Evolutionary conservation across 169 alveolate genomes (phyloP).

Genomic region (Sarcocystis neurona): DNA sequence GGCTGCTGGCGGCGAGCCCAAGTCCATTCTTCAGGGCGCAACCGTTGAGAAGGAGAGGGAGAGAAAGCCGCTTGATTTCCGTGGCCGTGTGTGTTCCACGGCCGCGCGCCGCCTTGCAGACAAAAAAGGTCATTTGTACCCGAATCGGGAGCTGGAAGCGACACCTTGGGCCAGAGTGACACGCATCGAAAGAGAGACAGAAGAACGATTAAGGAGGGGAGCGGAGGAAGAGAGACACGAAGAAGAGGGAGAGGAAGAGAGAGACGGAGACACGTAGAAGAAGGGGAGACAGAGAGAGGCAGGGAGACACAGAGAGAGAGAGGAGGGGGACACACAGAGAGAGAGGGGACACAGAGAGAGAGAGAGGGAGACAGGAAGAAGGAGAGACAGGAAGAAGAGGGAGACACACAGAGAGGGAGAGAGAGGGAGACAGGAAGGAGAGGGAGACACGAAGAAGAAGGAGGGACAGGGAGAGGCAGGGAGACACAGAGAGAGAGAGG

Average conservation of each 20-base stretch:
- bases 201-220: background rate
- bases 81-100: too few species aligned
- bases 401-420: background rate
- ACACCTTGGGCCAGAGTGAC: background rate
- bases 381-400: background rate
- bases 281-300: background rate
- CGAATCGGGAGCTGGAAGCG: too few species aligned
- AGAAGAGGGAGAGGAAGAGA: background rate
- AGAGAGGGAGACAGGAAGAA: background rate
- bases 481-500: too few species aligned
- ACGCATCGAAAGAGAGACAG: background rate
- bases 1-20: too few species aligned
- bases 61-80: too few species aligned
- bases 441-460: background rate
- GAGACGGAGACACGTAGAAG: background rate
- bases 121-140: too few species aligned
- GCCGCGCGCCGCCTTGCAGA: too few species aligned
- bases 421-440: background rate
- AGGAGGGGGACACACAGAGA: background rate
- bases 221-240: background rate
- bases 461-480: background rate
- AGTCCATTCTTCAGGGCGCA: too few species aligned
- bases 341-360: background rate
- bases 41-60: too few species aligned
- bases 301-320: background rate